phyloP scores from a whole-genome alignment of 306 rosid species.

The Albizia julibrissin region DNA sequence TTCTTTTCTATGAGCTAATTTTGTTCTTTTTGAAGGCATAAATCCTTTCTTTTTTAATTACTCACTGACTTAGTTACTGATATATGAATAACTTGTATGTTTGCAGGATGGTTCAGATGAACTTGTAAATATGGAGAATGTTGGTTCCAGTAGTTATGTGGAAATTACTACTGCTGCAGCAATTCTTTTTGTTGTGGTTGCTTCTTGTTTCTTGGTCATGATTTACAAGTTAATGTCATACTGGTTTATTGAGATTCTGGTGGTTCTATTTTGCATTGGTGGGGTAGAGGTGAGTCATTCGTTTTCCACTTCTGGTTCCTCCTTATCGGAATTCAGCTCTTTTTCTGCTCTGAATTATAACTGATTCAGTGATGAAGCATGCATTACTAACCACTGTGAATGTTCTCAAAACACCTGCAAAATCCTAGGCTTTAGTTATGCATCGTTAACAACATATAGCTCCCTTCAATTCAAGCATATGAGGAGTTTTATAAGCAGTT shows the following conservation, averaged over 20 bases:
- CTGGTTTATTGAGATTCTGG: slow-evolving; percentile 85
- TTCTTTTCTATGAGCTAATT: slow-evolving; percentile 6
- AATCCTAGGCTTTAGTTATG: slow-evolving; percentile 10
- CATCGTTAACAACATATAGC: not conserved
- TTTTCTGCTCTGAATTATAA: not conserved
- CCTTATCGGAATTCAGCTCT: slow-evolving; percentile 6
- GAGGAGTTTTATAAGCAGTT: too few species aligned
- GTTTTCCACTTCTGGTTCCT: slow-evolving; percentile 22
- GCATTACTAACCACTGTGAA: not conserved
- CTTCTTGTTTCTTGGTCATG: slow-evolving; percentile 89
- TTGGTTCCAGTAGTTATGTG: slow-evolving; percentile 68
- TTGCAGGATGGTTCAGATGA: slow-evolving; percentile 83
- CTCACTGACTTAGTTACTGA: slow-evolving; percentile 20
- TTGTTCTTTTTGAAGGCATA: slow-evolving; percentile 4
- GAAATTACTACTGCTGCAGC: slow-evolving; percentile 82
- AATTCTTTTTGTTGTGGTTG: slow-evolving; percentile 76
- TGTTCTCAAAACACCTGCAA: slow-evolving; percentile 15
- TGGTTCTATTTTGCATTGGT: slow-evolving; percentile 88
- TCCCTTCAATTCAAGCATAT: not conserved
- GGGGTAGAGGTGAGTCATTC: slow-evolving; percentile 78
- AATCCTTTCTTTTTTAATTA: slow-evolving; percentile 23
- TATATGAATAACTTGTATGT: slow-evolving; percentile 17
- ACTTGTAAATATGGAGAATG: slow-evolving; percentile 45
- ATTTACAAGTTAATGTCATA: slow-evolving; percentile 86
- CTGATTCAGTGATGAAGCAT: slow-evolving; percentile 6